Evolutionary conservation across 1,139 yeast genomes (phyloP), one percentile per base, ranked within the genome.

Genomic region (Kodamaea anthophila): DNA sequence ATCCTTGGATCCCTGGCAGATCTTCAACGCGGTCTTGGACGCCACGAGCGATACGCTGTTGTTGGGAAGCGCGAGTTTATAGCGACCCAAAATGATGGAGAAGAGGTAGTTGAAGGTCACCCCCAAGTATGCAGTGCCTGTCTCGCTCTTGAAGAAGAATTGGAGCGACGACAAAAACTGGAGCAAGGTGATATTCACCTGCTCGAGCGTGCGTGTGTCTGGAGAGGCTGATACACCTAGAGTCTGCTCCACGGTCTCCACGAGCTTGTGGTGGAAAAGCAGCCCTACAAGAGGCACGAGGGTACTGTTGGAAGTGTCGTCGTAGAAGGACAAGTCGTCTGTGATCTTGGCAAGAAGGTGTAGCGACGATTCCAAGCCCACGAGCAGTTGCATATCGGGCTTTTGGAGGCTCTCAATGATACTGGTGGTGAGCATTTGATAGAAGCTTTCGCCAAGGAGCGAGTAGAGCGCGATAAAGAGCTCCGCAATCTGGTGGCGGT

Each of bases 401-500:
- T 33, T 28, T 9, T 11, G 13, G 16, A 32, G 16, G n/a, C 29
- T 34, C 8, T 20, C 29, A 13, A 21, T 21, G 5, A 42, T 30
- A 19, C 34, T 35, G 10, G 33, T 33, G 13, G 38, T 31, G 7
- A 43, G 21, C 4, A 19, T 29, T 3, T 38, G 26, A 23, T 77
- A 74, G 28, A 86, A 58, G 2, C 70, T 63, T 5, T 60, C 46
- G 20, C 82, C 82, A 29, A 85, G 59, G 9, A 83, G 59, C 1
- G 86, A 73, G 56, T 80, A 84, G 3, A 80, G 55, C 1, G 74
- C 62, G 32, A 85, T 88, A 42, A 84, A 73, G 30, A 87, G 63
- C 43, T 88, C 96, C 2, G 81, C 72, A 7, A 83, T 80, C 37
- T 81, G 88, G 14, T 72, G 59, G 41, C 96, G 67, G 49, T 76